Evolutionary conservation across 768 basidiomycete species (phyloP).

Genomic region (Suillus lakei): DNA sequence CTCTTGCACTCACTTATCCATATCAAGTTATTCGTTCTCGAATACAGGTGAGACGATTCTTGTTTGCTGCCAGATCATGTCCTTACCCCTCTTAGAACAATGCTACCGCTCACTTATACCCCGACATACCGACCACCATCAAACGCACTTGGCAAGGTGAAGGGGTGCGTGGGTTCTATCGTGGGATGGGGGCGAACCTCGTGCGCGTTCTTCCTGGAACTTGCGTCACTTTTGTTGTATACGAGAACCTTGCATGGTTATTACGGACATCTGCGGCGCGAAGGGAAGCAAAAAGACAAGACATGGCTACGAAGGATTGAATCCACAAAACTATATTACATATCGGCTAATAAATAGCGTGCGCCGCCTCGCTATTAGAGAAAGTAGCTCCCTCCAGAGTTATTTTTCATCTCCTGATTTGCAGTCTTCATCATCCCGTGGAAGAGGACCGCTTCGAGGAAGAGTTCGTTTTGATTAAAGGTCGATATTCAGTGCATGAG

Average conservation of each 20-base stretch:
- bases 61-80: background rate
- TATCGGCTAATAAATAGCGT: background rate
- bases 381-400: too few relatives aligned
- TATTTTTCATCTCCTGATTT: background rate
- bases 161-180: constrained; percentile 87
- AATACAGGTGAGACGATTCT: constrained; percentile 68
- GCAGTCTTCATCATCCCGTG: background rate
- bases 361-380: background rate
- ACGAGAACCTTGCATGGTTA: constrained; percentile 90
- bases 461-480: background rate
- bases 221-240: constrained; percentile 97
- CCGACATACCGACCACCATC: constrained; percentile 83
- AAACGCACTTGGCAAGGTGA: constrained; percentile 81
- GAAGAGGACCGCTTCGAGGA: too few relatives aligned
- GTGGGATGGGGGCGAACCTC: constrained; percentile 92
- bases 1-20: constrained; percentile 88
- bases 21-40: constrained; percentile 97
- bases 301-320: background rate
- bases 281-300: constrained; percentile 38
- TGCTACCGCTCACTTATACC: constrained; percentile 69
- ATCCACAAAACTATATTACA: background rate
- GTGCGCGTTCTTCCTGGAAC: constrained; percentile 96
- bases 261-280: constrained; percentile 67
- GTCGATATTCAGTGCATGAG: background rate
- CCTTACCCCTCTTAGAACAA: constrained; percentile 55